These are phyloP conservation scores for Aureobasidium sp. DNA, from an alignment of 2,329 filamentous ascomycete species.

Conservation along the genomic window DNA sequence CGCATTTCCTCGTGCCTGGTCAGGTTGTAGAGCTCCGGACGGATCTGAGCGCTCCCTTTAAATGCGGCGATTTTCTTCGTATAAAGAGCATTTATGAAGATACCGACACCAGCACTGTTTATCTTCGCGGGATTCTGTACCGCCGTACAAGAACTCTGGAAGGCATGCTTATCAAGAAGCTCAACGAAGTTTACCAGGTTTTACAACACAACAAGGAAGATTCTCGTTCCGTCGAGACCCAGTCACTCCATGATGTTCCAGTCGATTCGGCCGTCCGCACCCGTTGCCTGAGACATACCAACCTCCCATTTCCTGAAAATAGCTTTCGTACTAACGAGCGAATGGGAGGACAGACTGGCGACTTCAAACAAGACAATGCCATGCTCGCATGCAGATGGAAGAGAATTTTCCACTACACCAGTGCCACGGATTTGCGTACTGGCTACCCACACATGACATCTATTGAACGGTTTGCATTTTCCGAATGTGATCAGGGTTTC, in stretches of 20 bases:
- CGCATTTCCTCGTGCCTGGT: constrained; percentile 5
- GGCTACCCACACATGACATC: not conserved
- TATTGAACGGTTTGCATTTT: not conserved
- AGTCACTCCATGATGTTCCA: constrained; percentile 21
- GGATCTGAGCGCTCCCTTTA: constrained; percentile 21
- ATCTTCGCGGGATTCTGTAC: constrained; percentile 35
- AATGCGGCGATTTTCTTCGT: constrained; percentile 32
- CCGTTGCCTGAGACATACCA: constrained; percentile 43
- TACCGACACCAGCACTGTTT: constrained; percentile 19
- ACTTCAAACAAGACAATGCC: constrained; percentile 27
- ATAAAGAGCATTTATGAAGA: constrained; percentile 34
- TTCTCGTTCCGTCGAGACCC: not conserved
- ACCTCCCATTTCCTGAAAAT: constrained; percentile 40
- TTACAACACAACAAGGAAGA: constrained; percentile 29
- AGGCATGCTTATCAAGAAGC: constrained; percentile 31
- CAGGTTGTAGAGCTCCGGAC: constrained; percentile 30
- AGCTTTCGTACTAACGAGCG: constrained; percentile 13
- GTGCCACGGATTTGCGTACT: not conserved
- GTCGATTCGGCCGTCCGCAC: not conserved
- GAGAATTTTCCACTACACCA: constrained; percentile 29
- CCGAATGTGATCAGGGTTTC: constrained; percentile 6
- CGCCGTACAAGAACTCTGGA: constrained; percentile 29
- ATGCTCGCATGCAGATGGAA: constrained; percentile 50
- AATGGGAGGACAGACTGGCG: not conserved
- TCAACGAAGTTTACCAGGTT: constrained; percentile 42